Base-by-base conservation (phyloP, 306 rosid species). In the Cicer pinnatifidum region DNA sequence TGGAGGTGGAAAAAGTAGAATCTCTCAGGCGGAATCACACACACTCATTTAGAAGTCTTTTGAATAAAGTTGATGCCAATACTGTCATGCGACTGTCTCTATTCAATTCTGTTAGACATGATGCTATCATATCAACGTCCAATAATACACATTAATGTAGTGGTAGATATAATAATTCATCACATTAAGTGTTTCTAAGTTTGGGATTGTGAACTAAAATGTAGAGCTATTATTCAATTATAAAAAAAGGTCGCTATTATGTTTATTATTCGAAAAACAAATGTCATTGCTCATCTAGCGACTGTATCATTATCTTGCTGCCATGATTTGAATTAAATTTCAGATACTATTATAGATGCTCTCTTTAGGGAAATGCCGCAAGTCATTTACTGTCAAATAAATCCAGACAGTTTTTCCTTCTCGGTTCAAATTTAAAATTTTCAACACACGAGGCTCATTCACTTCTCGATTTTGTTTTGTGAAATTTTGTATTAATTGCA, bases 401-500 rank as follows among this genome's bases (percentile, higher is more conserved):
- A 5, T 59, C 65, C 17, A 2, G 17, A 11, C 8, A 38, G 45
- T 35, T 57, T 19, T 60, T 48, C 38, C 46, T 41, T 38, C 60
- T 72, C 5, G 1, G 52, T 56, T 38, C 50, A 71, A 28, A 56
- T 69, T 71, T 9, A 57, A 81, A 33, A 44, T 37, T 9, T 20
- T 72, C 44, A 57, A 58, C 16, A 35, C 28, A 48, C 9, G 46
- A 47, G 8, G 40, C 54, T 51, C 10, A 20, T 12, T 53, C 17
- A 58, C 15, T 35, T 23, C 16, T 12, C 9, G 46, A 19, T 60
- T 71, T 60, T 60, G 58, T 46, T 38, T 7, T 51, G 58, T 28
- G 23, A 67, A 60, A 62, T 40, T 37, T 76, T 80, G 63, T 67
- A 83, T 80, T 40, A 63, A 80, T 60, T 70, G 69, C 80, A 60